Conservation (phyloP, 345 rosid genomes). For the Toxicodendron radicans region DNA sequence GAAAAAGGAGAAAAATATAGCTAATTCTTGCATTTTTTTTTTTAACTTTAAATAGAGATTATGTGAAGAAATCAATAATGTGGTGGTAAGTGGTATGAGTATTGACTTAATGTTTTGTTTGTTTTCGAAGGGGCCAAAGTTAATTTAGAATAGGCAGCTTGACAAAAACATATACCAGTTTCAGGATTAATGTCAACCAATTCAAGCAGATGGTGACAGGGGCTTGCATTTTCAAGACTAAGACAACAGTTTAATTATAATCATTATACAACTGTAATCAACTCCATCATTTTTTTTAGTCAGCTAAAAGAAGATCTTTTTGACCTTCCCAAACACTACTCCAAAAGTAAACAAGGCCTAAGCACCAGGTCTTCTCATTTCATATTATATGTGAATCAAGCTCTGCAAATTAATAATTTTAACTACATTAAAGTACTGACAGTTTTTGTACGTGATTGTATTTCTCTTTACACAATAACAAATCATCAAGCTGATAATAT, state of each 20-base stretch:
- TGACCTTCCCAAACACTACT: conserved; percentile 14
- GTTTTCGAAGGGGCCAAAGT: conserved; percentile 9
- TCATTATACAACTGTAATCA: conserved; percentile 35
- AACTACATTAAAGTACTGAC: no score
- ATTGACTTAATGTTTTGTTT: no score
- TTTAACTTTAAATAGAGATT: no score
- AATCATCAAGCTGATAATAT: no score
- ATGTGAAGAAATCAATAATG: no score
- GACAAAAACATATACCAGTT: conserved; percentile 9
- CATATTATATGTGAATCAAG: not conserved
- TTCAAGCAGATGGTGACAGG: conserved; percentile 31
- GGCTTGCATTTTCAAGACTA: conserved; percentile 31
- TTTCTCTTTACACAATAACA: no score
- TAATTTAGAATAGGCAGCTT: conserved; percentile 9
- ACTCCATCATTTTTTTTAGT: not conserved
- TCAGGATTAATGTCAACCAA: conserved; percentile 36
- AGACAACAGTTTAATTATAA: not conserved
- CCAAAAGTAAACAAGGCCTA: not conserved
- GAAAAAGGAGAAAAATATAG: no score
- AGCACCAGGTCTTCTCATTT: not conserved
- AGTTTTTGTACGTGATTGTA: no score
- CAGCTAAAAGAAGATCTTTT: not conserved
- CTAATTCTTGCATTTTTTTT: not conserved
- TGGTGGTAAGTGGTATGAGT: no score
- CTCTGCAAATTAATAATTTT: not conserved